Base-by-base conservation (phyloP, 176 grass and related monocot genomes). In the Hyparrhenia diplandra region DNA sequence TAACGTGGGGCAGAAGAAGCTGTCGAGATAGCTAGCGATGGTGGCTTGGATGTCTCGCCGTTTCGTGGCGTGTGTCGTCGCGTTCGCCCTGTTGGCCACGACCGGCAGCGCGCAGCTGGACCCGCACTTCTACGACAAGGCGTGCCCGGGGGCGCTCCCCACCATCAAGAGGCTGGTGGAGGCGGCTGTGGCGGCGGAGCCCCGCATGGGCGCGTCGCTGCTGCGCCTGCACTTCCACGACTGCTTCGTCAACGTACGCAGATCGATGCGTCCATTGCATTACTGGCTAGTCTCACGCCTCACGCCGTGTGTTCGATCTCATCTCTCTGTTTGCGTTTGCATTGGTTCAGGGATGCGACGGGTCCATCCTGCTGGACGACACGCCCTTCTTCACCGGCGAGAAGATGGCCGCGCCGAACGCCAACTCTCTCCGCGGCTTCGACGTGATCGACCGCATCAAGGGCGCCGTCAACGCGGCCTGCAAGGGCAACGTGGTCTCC, bases 181-280 rank as follows among this genome's bases (percentile, higher is more conserved):
- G 71, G 72, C 84, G 37, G 83, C 83, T 8, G 80, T 97, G 24
- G 77, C 85, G 4, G 82, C 28, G 63, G 89, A 97, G 47, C 83
- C 85, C 2, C 85, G 91, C 76, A 90, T 94, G 91, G 94, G 94
- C 10, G 94, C 89, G 31, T 97, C 91, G 21, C 89, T 97, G 43
- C 87, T 97, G 42, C 89, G 91, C 46, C 3, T 97, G 34, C 94
- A 92, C 83, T 97, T 97, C 79, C 94, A 97, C 78, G 91, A 97
- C 83, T 97, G 91, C 75, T 97, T 93, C 78, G 91, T 89, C 78
- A 87, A 91, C 24, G 91, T 93, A 65, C 21, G 47, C 31, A 16
- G 3, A 6, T 0, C 9, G 2, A 2, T 41, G 39, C n/a, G n/a
- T n/a, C n/a, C n/a, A n/a, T n/a, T n/a, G n/a, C n/a, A n/a, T n/a